Evolutionary conservation across 2,329 filamentous ascomycete species (phyloP), one percentile per base, ranked within the genome.

Genomic region (Nemania sp.): DNA sequence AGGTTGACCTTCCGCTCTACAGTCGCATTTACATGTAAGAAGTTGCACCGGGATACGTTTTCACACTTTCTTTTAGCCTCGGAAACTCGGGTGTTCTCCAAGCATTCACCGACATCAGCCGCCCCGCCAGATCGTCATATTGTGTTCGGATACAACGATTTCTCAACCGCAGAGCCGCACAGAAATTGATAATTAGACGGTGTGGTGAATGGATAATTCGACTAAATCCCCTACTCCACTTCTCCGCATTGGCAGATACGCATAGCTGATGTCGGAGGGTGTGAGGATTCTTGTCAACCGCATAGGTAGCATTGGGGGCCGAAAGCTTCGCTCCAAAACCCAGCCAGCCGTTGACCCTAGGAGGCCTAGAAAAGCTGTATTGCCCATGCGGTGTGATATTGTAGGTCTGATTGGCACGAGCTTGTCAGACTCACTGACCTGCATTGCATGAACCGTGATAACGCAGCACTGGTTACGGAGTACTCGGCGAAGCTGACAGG

Each of bases 101-200:
- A n/a, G n/a, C n/a, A n/a, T n/a, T n/a, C n/a, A n/a, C n/a, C 29
- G 29, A 4, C 29, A 32, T 32, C 29, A 32, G n/a, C n/a, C n/a
- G n/a, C n/a, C n/a, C n/a, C n/a, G 29, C 29, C 29, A 32, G 8
- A 4, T 5, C 15, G 38, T 41, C 38, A 11, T 18, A 29, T 18
- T 7, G 38, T 22, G 18, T 18, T 54, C 38, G 54, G 54, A 26
- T 45, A 57, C 10, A 45, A 6, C 24, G 22, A 57, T 45, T 29
- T 43, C 26, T 22, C 6, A 20, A 22, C 7, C 6, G 56, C 56
- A 49, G 56, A 59, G 56, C 56, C 56, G 47, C 56, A 59, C 49
- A 3, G 22, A 45, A 45, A 1, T 49, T 32, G 29, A 49, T 59
- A 47, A 22, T 8, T 20, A 24, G 56, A 47, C 41, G 56, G 56